Base-by-base conservation (phyloP, 257 asterid genomes). In the Gentiana macrophylla region DNA sequence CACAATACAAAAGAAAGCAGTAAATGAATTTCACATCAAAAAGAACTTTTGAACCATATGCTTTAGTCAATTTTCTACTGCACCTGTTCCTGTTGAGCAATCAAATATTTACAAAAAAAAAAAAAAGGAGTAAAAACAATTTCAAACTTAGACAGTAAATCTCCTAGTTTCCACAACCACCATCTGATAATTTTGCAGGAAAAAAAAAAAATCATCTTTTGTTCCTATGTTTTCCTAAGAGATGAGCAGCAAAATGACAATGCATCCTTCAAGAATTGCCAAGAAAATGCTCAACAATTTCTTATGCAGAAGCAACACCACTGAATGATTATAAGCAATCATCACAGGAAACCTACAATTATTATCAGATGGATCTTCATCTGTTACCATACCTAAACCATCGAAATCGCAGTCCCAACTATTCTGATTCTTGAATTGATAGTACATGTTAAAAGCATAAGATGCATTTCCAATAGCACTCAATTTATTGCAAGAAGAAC, bases 361-460 rank as follows among this genome's bases (percentile, higher is more conserved):
- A 32, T 53, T 84, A 1, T 79, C 95, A 0, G 95, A 91, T 12
- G 96, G 96, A 70, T 91, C 98, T 33, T 69, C 73, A n/a, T 81
- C 70, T 0, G 94, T 87, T 53, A 81, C 50, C 68, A 63, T 47
- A 0, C 71, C 95, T 79, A 87, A 62, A n/a, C 95, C 95, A 0
- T 83, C 65, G 50, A 91, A 91, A 38, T 87, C 95, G 5, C 98
- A 87, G 33, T 81, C 96, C 94, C 92, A 78, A 4, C 65, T 79
- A 4, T 91, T 78, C 80, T 91, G 98, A 35, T 69, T 62, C 70
- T 81, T 88, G 57, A 83, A 48, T 60, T 91, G 96, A 66, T 81
- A 91, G 66, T 91, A 91, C 98, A 87, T 91, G 37, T 91, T 91
- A 62, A 91, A 91, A 0, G 98, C 96, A 56, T 87, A 91, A 0